phyloP scores from a whole-genome alignment of 2,329 filamentous ascomycete species.

The Diaporthe ilicicola region DNA sequence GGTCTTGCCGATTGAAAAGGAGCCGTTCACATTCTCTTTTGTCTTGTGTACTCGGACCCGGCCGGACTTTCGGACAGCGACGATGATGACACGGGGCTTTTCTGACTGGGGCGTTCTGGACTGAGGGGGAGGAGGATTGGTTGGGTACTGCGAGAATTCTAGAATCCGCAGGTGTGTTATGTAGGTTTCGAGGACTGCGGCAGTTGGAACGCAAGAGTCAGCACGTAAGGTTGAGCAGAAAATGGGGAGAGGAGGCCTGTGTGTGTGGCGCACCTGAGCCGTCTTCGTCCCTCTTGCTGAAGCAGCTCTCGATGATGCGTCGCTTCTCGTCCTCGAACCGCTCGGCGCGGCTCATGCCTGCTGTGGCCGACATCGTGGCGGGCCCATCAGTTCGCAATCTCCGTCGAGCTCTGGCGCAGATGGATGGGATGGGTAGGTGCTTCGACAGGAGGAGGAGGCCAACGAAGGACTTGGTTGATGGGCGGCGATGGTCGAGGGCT shows the following conservation, averaged over 20 bases:
- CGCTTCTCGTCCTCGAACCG: constrained; percentile 96
- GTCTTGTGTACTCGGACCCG: constrained; percentile 96
- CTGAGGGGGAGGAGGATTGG: constrained; percentile 82
- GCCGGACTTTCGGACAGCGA: constrained; percentile 91
- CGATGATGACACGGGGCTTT: constrained; percentile 90
- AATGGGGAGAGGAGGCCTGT: constrained; percentile 25
- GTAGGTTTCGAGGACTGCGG: constrained; percentile 85
- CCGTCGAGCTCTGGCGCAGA: background rate
- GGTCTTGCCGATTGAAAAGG: constrained; percentile 97
- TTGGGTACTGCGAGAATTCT: constrained; percentile 86
- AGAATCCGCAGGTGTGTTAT: constrained; percentile 95
- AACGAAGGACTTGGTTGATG: background rate
- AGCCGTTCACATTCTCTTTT: constrained; percentile 91
- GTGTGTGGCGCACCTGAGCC: constrained; percentile 73
- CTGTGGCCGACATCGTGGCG: constrained; percentile 25
- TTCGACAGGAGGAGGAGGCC: background rate
- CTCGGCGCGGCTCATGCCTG: constrained; percentile 67
- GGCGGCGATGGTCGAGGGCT: background rate
- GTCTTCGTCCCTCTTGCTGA: constrained; percentile 87
- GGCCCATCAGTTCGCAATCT: constrained; percentile 25
- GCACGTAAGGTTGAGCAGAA: constrained; percentile 28
- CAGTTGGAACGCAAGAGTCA: constrained; percentile 30
- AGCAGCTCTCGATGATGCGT: constrained; percentile 94
- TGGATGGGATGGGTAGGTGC: background rate
- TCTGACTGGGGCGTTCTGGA: constrained; percentile 75